phyloP scores from a whole-genome alignment of 2,329 filamentous ascomycete genomes.

The Dactylonectria estremocensis region DNA sequence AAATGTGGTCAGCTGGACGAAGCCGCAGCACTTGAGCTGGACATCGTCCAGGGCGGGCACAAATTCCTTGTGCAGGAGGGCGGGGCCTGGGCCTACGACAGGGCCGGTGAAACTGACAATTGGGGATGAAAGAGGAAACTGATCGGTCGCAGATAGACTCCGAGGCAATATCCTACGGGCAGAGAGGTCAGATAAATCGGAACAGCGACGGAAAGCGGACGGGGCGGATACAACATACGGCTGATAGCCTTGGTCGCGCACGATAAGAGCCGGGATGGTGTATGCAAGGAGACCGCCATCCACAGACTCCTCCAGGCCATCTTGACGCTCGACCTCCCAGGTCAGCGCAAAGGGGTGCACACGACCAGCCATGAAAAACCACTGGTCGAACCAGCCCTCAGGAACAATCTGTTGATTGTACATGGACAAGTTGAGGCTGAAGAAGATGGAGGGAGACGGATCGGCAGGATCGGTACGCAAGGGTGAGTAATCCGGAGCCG shows the following conservation, averaged over 20 bases:
- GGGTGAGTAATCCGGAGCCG: background rate
- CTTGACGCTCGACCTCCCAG: background rate
- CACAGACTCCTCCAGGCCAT: background rate
- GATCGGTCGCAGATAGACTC: background rate
- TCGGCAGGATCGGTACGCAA: background rate
- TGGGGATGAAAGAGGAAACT: background rate
- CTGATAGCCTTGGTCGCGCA: background rate
- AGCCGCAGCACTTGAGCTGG: background rate
- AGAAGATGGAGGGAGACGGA: background rate
- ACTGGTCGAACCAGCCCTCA: background rate
- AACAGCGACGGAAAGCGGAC: too few species aligned
- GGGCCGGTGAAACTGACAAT: background rate
- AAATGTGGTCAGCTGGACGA: background rate
- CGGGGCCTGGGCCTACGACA: background rate
- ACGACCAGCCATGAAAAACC: constrained; percentile 5
- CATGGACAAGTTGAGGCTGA: constrained; percentile 9
- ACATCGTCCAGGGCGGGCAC: background rate
- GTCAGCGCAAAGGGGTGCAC: background rate
- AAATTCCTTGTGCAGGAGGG: background rate
- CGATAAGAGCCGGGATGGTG: background rate
- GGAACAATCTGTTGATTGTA: background rate
- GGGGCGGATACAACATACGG: background rate
- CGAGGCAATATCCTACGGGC: too few species aligned
- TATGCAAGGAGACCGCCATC: background rate
- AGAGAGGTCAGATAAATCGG: too few species aligned